Conservation (phyloP, 352 stramenopile species). For the Globisporangium canariense region DNA sequence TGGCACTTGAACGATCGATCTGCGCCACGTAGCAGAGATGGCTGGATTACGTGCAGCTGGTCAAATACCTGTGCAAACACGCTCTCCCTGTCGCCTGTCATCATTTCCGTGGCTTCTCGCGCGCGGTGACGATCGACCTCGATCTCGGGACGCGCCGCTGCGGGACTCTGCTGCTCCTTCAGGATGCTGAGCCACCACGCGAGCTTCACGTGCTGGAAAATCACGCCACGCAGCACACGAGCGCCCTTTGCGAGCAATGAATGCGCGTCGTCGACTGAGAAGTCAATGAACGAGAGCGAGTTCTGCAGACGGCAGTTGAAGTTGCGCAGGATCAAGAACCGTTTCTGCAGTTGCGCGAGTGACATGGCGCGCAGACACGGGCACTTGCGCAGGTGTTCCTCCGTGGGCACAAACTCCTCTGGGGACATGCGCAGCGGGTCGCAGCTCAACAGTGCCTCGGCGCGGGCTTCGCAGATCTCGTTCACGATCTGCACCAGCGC, state of each 20-base stretch:
- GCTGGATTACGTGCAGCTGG: conserved; percentile 81
- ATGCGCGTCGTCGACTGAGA: conserved; percentile 54
- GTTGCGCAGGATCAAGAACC: conserved; percentile 84
- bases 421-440: conserved; percentile 82
- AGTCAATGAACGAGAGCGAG: conserved; percentile 83
- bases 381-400: conserved; percentile 60
- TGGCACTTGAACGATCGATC: conserved; percentile 91
- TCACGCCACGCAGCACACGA: conserved; percentile 56
- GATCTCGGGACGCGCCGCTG: conserved; percentile 75
- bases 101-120: conserved; percentile 54
- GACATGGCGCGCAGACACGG: conserved; percentile 42
- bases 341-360: conserved; percentile 58
- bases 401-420: conserved; percentile 71
- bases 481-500: conserved; percentile 82
- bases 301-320: conserved; percentile 87
- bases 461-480: conserved; percentile 74
- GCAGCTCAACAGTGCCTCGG: conserved; percentile 70
- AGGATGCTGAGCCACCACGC: conserved; percentile 86
- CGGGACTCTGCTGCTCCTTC: conserved; percentile 83
- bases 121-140: conserved; percentile 82
- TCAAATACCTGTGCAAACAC: conserved; percentile 88
- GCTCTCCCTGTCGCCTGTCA: conserved; percentile 56
- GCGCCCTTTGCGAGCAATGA: conserved; percentile 62
- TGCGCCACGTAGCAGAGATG: conserved; percentile 74
- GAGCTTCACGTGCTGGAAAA: conserved; percentile 88